Evolutionary conservation across 2,329 filamentous ascomycete species (phyloP), one percentile per base, ranked within the genome.

Genomic region (Chaetomiaceae sp.): DNA sequence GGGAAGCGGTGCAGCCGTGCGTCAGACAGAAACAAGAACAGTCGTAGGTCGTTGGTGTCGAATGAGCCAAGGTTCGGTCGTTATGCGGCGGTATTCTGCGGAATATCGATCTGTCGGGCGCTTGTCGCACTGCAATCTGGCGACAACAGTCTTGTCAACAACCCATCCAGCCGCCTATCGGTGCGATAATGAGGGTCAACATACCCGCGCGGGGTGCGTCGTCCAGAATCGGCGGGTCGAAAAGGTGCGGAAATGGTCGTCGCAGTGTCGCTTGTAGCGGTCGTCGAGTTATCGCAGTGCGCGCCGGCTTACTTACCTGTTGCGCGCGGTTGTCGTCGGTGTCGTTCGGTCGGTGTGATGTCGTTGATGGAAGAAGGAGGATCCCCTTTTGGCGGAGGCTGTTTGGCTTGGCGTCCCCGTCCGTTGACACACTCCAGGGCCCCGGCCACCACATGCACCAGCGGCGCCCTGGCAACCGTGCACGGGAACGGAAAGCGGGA

Each of bases 401-500:
- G 56, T 58, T 56, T 52, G 51, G 47, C 56, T 58, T 58, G 56
- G 56, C 56, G 42, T 39, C 46, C 22, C 9, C 6, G 22, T n/a
- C n/a, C 36, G 44, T 49, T 43, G 44, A 50, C 40, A 36, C 43
- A 46, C 53, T 48, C n/a, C n/a, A n/a, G n/a, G n/a, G n/a, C 52
- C 50, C 42, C 42, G 42, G 33, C 15, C n/a, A 46, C 51, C 45
- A 51, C 50, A 56, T 56, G 52, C 56, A 48, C 56, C 51, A 56
- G 49, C 50, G 54, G 50, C 52, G 45, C 49, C 56, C 47, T 49
- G 51, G 56, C 56, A 58, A 58, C 56, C 55, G 56, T 58, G 56
- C 56, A 46, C 48, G 22, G 19, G n/a, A 36, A 46, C 48, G 22
- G 19, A 18, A 36, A 37, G 51, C 49, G 49, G 51, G 47, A 44